These are phyloP conservation scores for Stemphylium vesicarium DNA, from an alignment of 2,329 filamentous ascomycete genomes.

Conservation along the genomic window DNA sequence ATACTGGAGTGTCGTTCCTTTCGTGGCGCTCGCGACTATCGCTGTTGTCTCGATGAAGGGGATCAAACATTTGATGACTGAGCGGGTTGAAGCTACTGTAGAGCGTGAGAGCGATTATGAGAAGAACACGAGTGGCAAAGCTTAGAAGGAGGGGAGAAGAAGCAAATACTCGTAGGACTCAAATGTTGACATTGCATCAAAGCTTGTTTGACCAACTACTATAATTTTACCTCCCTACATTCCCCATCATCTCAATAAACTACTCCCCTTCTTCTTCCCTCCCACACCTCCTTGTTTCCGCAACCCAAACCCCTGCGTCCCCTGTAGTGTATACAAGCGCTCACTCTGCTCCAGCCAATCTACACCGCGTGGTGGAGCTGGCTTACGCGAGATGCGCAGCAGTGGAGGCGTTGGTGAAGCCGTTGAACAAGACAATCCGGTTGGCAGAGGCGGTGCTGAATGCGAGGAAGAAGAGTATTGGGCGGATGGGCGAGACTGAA, in stretches of 20 bases:
- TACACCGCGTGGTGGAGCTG: slow-evolving; percentile 9
- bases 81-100: slow-evolving; percentile 42
- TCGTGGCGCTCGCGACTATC: slow-evolving; percentile 36
- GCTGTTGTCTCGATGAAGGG: slow-evolving; percentile 36
- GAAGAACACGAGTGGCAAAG: slow-evolving; percentile 11
- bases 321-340: neutral
- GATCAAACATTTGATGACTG: slow-evolving; percentile 38
- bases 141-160: neutral
- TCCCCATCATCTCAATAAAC: neutral
- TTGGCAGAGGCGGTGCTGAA: neutral
- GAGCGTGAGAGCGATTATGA: slow-evolving; percentile 29
- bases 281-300: neutral
- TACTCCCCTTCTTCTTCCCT: neutral
- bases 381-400: slow-evolving; percentile 9
- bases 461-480: no score
- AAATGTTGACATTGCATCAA: no score
- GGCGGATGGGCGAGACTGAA: no score
- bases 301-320: slow-evolving; percentile 1
- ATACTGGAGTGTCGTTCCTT: slow-evolving; percentile 42
- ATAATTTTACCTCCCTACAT: neutral
- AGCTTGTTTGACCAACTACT: no score
- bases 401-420: neutral
- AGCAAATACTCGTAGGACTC: neutral
- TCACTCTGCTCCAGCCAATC: slow-evolving; percentile 20
- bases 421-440: neutral